A percentile compares a stretch with the other conserved stretches of the same genome.
Evolutionary conservation across 2,329 filamentous ascomycete species (phyloP).

Genomic region (Penicillium decumbens): DNA sequence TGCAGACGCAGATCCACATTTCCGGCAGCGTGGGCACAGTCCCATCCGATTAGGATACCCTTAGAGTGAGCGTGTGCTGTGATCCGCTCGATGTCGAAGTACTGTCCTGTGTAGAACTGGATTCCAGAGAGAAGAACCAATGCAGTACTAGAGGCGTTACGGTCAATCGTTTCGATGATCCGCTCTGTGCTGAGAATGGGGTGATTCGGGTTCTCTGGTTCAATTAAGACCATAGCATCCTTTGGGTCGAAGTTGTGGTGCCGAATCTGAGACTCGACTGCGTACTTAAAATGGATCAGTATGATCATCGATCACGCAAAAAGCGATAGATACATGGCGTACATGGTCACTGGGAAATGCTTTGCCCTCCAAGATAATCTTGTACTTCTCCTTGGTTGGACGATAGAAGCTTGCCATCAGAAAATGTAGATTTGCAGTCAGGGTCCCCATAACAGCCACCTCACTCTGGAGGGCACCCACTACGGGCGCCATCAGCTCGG

Average conservation of each 20-base stretch:
- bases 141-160: slow-evolving; percentile 67
- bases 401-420: slow-evolving; percentile 80
- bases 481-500: slow-evolving; percentile 64
- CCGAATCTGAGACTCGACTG: slow-evolving; percentile 72
- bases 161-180: slow-evolving; percentile 68
- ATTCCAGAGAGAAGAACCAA: slow-evolving; percentile 78
- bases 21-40: slow-evolving; percentile 79
- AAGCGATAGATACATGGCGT: slow-evolving; percentile 25
- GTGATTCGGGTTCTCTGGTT: slow-evolving; percentile 52
- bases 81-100: slow-evolving; percentile 76
- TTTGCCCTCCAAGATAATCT: slow-evolving; percentile 84
- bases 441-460: slow-evolving; percentile 81
- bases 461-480: slow-evolving; percentile 70
- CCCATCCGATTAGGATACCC: slow-evolving; percentile 76
- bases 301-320: not conserved
- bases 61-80: slow-evolving; percentile 68
- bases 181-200: slow-evolving; percentile 65
- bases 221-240: slow-evolving; percentile 68
- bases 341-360: slow-evolving; percentile 85
- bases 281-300: slow-evolving; percentile 55
- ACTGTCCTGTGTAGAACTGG: slow-evolving; percentile 88
- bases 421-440: slow-evolving; percentile 77
- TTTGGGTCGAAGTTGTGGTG: slow-evolving; percentile 64
- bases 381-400: slow-evolving; percentile 62
- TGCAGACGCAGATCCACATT: slow-evolving; percentile 76